A percentile compares a stretch with the other conserved stretches of the same genome.
Evolutionary conservation across 139 green algal species (phyloP).

Genomic region (Penium margaritaceum): DNA sequence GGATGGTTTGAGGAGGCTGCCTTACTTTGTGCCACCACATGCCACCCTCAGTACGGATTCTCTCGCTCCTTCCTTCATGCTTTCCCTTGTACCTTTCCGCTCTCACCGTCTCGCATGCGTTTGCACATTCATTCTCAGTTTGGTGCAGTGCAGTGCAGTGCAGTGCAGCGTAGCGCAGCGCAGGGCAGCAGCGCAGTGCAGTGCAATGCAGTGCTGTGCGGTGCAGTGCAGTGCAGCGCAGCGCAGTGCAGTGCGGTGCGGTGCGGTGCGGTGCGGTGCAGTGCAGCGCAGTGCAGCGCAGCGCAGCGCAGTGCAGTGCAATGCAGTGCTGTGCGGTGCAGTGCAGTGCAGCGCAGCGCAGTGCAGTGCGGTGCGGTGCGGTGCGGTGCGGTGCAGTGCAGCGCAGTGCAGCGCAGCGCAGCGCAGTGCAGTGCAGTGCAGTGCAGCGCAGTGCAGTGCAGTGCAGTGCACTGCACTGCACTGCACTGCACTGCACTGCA

Average conservation of each 20-base stretch:
- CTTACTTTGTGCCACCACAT: too few relatives aligned
- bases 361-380: background rate
- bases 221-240: slow-evolving; percentile 11
- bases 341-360: background rate
- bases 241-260: slow-evolving; percentile 6
- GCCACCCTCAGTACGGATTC: too few relatives aligned
- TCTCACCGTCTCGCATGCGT: too few relatives aligned
- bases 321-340: background rate
- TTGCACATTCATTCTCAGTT: too few relatives aligned
- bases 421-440: background rate
- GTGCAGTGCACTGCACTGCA: slow-evolving; percentile 6
- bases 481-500: slow-evolving; percentile 5
- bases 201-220: slow-evolving; percentile 16
- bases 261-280: background rate
- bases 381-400: background rate
- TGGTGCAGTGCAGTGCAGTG: too few relatives aligned
- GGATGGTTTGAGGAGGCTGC: too few relatives aligned
- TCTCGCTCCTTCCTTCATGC: too few relatives aligned
- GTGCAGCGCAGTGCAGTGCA: background rate
- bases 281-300: background rate
- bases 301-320: background rate
- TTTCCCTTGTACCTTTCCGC: too few relatives aligned
- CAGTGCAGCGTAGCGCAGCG: too few relatives aligned
- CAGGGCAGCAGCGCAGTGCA: slow-evolving; percentile 20
- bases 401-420: background rate